phyloP scores from a whole-genome alignment of 306 rosid genomes.

The Notholithocarpus densiflorus region DNA sequence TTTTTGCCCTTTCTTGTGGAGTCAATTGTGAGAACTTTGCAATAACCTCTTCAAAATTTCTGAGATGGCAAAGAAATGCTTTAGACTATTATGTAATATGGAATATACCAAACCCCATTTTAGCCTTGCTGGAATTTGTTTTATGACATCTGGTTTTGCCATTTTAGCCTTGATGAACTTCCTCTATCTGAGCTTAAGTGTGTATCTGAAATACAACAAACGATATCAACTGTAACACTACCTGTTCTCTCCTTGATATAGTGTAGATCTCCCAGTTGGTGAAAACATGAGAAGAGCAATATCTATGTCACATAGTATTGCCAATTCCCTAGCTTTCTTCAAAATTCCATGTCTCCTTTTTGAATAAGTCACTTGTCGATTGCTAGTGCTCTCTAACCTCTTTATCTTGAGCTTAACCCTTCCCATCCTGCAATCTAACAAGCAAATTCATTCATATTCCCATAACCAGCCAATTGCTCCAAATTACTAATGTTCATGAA shows the following conservation, averaged over 20 bases:
- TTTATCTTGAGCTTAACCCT: conserved; percentile 78
- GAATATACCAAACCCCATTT: background rate
- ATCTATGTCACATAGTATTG: conserved; percentile 67
- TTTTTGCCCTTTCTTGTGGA: conserved; percentile 78
- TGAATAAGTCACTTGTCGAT: conserved; percentile 67
- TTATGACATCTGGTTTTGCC: background rate
- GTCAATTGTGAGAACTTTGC: conserved; percentile 63
- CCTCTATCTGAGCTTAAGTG: background rate
- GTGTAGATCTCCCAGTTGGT: conserved; percentile 62
- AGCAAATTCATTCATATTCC: conserved; percentile 7
- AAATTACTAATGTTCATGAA: conserved; percentile 7
- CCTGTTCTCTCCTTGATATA: conserved; percentile 71
- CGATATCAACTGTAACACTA: conserved; percentile 10
- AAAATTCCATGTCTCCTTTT: conserved; percentile 66
- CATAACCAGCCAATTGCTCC: background rate
- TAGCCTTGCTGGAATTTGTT: background rate
- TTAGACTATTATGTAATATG: background rate
- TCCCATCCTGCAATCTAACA: conserved; percentile 63
- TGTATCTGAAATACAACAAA: background rate
- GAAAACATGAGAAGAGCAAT: conserved; percentile 80
- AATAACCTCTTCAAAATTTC: conserved; percentile 62
- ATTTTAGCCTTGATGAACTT: background rate
- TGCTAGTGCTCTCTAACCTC: conserved; percentile 71
- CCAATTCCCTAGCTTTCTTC: conserved; percentile 76
- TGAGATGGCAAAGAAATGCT: conserved; percentile 15